phyloP scores from a whole-genome alignment of 2,329 filamentous ascomycete genomes.

The Saccharata proteae region DNA sequence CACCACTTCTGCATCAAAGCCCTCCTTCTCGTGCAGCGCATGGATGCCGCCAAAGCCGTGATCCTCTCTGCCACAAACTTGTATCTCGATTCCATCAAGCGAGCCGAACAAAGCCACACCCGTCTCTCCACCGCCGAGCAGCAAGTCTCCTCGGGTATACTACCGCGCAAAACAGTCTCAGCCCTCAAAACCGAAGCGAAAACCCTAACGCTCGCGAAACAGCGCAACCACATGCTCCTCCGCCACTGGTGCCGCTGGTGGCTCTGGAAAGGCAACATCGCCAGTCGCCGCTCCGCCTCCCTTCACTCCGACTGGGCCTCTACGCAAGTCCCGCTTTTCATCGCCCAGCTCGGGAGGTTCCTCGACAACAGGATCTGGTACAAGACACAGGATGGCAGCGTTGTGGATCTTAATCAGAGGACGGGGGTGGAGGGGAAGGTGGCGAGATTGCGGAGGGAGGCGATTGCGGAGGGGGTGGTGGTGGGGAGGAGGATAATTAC shows the following conservation, averaged over 20 bases:
- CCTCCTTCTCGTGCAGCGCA: conserved; percentile 1
- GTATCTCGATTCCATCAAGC: not conserved
- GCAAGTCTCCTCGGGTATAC: not conserved
- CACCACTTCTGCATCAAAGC: conserved; percentile 27
- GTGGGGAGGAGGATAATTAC: no score
- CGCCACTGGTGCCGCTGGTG: conserved; percentile 2
- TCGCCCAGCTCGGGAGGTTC: no score
- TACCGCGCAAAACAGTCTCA: not conserved
- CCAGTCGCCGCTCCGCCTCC: no score
- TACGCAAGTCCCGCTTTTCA: no score
- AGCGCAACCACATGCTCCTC: conserved; percentile 3
- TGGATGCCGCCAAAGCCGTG: not conserved
- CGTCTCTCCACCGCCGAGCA: not conserved
- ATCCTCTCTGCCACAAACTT: not conserved
- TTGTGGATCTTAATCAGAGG: no score
- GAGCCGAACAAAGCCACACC: not conserved
- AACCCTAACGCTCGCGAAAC: not conserved
- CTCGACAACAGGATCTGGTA: no score
- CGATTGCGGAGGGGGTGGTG: no score
- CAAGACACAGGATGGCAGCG: no score
- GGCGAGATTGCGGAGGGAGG: no score
- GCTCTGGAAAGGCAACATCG: not conserved
- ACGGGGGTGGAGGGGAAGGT: no score
- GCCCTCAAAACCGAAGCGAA: not conserved
- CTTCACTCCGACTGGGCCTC: no score